phyloP scores from a whole-genome alignment of 495 filamentous ascomycete genomes.

The Paragyromitra xinjiangensis region DNA sequence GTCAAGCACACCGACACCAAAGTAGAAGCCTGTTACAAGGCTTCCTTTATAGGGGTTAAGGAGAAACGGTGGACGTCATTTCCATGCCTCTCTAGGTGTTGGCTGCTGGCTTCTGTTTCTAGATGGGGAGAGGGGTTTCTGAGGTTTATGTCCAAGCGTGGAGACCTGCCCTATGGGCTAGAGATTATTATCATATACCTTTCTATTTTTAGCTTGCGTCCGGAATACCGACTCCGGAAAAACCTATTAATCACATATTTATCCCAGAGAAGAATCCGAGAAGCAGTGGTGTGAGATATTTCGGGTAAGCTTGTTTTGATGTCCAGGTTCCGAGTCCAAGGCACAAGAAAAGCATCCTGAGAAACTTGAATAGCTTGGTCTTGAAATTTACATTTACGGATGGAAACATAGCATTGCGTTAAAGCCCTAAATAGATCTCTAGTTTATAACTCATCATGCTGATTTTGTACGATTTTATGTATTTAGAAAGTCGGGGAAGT shows the following conservation, averaged over 20 bases:
- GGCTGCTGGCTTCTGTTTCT: neutral
- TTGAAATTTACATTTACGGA: too few species aligned
- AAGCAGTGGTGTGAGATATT: too few species aligned
- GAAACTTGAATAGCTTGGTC: too few species aligned
- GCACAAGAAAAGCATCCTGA: too few species aligned
- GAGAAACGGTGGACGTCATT: neutral
- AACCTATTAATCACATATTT: neutral
- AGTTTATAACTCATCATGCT: neutral
- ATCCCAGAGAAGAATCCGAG: neutral
- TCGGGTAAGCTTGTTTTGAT: too few species aligned
- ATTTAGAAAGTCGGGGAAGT: neutral
- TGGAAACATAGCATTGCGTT: too few species aligned
- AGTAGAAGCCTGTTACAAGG: constrained; percentile 11
- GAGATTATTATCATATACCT: neutral
- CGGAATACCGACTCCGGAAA: neutral
- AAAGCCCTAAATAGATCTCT: neutral
- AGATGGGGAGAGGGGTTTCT: neutral
- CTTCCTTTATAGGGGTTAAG: neutral
- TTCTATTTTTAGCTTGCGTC: neutral
- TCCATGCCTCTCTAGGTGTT: neutral
- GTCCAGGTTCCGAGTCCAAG: too few species aligned
- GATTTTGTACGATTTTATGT: neutral
- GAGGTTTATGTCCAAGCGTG: neutral
- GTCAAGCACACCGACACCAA: constrained; percentile 32
- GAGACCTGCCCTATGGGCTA: neutral